Evolutionary conservation across 805 yeast genomes (phyloP).

Genomic region (Candida yuanshanica): DNA sequence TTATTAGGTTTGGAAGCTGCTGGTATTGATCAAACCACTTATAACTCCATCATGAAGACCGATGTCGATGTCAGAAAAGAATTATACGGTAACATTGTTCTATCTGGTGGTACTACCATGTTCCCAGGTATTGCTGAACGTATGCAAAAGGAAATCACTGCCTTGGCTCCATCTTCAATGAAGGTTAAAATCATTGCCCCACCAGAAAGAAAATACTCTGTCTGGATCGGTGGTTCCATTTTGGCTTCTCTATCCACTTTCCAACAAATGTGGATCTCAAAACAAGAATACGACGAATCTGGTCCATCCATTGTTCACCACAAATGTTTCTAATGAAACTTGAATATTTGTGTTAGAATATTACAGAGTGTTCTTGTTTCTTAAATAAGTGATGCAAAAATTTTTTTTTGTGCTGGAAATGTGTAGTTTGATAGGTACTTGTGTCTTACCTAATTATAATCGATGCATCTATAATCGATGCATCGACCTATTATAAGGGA

Average conservation of each 20-base stretch:
- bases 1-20: constrained; percentile 88
- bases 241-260: constrained; percentile 97
- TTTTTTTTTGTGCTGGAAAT: not conserved
- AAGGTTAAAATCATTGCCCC: constrained; percentile 99
- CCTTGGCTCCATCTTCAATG: constrained; percentile 99
- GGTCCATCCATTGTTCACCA: constrained; percentile 94
- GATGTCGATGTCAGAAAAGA: constrained; percentile 99
- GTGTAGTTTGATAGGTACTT: too few species aligned
- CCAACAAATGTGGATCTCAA: constrained; percentile 99
- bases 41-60: constrained; percentile 84
- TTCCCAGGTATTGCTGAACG: constrained; percentile 99
- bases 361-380: not conserved
- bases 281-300: constrained; percentile 99
- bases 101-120: constrained; percentile 99
- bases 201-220: constrained; percentile 98
- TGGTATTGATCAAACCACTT: constrained; percentile 95
- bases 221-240: constrained; percentile 99
- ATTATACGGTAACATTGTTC: constrained; percentile 97
- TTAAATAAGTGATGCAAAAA: not conserved
- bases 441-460: too few species aligned
- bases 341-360: not conserved
- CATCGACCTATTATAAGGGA: too few species aligned
- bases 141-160: constrained; percentile 99
- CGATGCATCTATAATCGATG: too few species aligned
- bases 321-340: constrained; percentile 38